Evolutionary conservation across 2,329 filamentous ascomycete genomes (phyloP).

Genomic region (Ampelomyces quisqualis): DNA sequence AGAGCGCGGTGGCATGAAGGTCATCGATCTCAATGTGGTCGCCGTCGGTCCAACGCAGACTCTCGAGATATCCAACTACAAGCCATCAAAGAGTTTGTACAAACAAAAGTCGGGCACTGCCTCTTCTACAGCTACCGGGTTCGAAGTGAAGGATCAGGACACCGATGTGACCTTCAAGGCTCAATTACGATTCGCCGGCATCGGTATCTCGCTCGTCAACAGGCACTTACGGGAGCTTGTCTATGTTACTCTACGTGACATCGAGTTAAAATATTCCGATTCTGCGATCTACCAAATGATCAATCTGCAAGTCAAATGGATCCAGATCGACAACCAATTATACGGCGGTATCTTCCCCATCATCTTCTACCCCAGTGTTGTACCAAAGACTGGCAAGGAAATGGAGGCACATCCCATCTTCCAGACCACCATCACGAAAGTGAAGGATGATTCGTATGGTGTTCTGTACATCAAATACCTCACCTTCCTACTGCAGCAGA

Average conservation of each 20-base stretch:
- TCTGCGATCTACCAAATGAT: constrained; percentile 92
- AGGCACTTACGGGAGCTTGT: constrained; percentile 87
- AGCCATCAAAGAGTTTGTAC: constrained; percentile 89
- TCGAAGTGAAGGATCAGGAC: constrained; percentile 92
- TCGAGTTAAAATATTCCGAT: constrained; percentile 87
- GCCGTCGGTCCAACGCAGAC: constrained; percentile 96
- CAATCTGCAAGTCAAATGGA: constrained; percentile 92
- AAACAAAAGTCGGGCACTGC: constrained; percentile 59
- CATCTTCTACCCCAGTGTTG: constrained; percentile 93
- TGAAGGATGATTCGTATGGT: constrained; percentile 98
- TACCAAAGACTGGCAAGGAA: constrained; percentile 94
- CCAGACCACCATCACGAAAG: constrained; percentile 84
- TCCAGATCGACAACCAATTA: constrained; percentile 97
- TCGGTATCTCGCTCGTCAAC: constrained; percentile 93
- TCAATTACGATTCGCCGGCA: constrained; percentile 81
- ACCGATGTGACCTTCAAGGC: constrained; percentile 86
- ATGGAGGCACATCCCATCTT: constrained; percentile 95
- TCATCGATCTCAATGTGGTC: constrained; percentile 94
- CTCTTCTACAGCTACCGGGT: constrained; percentile 67
- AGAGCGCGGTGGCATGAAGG: constrained; percentile 69
- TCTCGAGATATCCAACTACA: constrained; percentile 90
- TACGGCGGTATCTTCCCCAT: constrained; percentile 99
- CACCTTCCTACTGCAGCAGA: constrained; percentile 88
- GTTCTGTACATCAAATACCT: constrained; percentile 99
- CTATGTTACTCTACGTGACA: constrained; percentile 88